Conservation (phyloP, 371 early-diverging fungal genomes). For the Mortierella sp. region DNA sequence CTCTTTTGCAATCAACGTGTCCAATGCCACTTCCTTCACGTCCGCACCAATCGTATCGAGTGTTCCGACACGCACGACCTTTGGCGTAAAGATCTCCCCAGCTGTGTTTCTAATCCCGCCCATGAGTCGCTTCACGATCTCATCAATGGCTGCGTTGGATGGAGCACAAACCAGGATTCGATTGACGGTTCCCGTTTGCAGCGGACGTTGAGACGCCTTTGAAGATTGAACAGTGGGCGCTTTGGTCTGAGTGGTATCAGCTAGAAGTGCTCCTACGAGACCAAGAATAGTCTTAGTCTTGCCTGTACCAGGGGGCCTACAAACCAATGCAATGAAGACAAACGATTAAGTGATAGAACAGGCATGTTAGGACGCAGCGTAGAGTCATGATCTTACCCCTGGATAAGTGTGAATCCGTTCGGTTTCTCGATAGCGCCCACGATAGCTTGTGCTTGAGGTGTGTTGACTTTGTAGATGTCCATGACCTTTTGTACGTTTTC, state of each 20-base stretch:
- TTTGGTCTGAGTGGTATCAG: constrained; percentile 46
- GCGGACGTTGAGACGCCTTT: constrained; percentile 11
- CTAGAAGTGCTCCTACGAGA: constrained; percentile 78
- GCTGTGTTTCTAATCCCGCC: constrained; percentile 68
- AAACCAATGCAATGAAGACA: constrained; percentile 1
- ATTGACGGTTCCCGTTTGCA: constrained; percentile 24
- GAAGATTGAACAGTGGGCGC: constrained; percentile 32
- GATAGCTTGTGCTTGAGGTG: constrained; percentile 92
- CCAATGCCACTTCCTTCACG: constrained; percentile 78
- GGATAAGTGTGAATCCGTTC: constrained; percentile 89
- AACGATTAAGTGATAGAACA: not conserved
- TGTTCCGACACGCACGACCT: constrained; percentile 87
- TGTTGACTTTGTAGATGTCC: constrained; percentile 79
- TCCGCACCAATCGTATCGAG: constrained; percentile 78
- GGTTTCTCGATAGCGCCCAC: constrained; percentile 70
- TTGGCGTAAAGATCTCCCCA: constrained; percentile 68
- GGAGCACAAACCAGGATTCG: constrained; percentile 94
- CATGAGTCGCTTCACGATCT: constrained; percentile 87
- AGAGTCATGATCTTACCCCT: constrained; percentile 67
- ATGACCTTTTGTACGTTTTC: constrained; percentile 63
- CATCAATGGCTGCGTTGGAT: constrained; percentile 98
- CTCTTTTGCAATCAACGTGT: constrained; percentile 66
- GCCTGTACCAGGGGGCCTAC: constrained; percentile 88
- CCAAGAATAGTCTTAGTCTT: constrained; percentile 95
- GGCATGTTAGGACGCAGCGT: too few relatives aligned